Percentiles rank a stretch among this genome's conserved stretches.
Evolutionary conservation across 495 filamentous ascomycete genomes (phyloP).

Genomic region (Cenococcum geophilum): DNA sequence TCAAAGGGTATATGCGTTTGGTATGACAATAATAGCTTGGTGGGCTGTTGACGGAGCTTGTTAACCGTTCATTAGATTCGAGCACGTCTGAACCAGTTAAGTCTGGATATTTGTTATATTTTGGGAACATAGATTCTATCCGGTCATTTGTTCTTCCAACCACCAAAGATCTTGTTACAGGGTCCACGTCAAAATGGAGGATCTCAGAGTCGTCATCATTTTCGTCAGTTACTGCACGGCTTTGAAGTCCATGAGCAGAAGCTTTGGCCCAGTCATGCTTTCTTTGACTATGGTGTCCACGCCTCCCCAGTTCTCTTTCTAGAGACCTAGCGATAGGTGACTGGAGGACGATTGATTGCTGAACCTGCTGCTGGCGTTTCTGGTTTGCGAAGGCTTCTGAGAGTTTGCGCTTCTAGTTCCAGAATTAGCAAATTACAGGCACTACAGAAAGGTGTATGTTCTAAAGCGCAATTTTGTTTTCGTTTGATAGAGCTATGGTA

Average conservation of each 20-base stretch:
- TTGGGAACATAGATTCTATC: background rate
- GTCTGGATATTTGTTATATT: background rate
- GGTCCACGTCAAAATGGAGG: background rate
- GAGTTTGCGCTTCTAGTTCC: background rate
- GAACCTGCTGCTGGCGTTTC: background rate
- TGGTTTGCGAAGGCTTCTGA: background rate
- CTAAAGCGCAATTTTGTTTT: background rate
- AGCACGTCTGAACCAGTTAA: background rate
- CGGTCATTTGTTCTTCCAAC: background rate
- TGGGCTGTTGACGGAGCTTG: background rate
- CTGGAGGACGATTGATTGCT: background rate
- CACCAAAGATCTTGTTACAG: background rate
- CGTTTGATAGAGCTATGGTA: too few relatives aligned
- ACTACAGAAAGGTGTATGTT: background rate
- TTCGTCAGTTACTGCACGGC: background rate
- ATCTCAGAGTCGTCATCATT: background rate
- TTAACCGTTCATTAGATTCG: too few relatives aligned
- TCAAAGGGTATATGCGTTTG: background rate
- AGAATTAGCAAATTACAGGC: background rate
- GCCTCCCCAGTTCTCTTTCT: background rate
- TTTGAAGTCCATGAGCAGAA: background rate
- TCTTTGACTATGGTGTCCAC: background rate
- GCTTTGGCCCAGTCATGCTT: background rate
- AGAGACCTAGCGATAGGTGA: background rate
- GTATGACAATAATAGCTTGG: background rate